These are phyloP conservation scores for Pseudopyrenochaeta lycopersici DNA, from an alignment of 2,329 filamentous ascomycete genomes.

Conservation along the genomic window DNA sequence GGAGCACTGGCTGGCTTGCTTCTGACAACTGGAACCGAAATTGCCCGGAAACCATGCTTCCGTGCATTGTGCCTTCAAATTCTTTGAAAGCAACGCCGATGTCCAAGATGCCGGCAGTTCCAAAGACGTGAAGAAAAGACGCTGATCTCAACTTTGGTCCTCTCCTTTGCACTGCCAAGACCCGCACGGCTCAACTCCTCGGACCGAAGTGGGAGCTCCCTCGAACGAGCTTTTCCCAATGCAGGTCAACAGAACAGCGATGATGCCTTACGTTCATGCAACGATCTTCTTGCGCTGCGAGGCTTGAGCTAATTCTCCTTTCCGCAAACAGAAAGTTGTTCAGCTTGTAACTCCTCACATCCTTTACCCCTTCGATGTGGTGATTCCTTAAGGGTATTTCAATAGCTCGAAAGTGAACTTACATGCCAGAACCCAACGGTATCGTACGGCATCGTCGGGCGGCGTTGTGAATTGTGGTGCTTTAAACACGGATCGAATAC, in stretches of 20 bases:
- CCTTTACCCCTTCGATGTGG: not conserved
- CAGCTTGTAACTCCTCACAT: not conserved
- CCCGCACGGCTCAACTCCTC: slow-evolving; percentile 17
- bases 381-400: not conserved
- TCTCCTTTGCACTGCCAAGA: slow-evolving; percentile 26
- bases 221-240: slow-evolving; percentile 6
- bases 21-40: not conserved
- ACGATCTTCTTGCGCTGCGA: slow-evolving; percentile 2
- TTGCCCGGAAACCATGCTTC: not conserved
- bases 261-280: slow-evolving; percentile 14
- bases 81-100: slow-evolving; percentile 2
- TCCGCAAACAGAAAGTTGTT: not conserved
- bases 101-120: slow-evolving; percentile 3
- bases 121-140: slow-evolving; percentile 14
- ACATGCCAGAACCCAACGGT: slow-evolving; percentile 30
- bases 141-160: slow-evolving; percentile 27
- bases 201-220: slow-evolving; percentile 7
- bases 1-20: not conserved
- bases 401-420: slow-evolving; percentile 12
- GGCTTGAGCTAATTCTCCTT: slow-evolving; percentile 1
- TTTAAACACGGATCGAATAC: slow-evolving; percentile 32
- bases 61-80: not conserved
- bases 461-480: slow-evolving; percentile 24
- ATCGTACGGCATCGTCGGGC: slow-evolving; percentile 27
- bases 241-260: slow-evolving; percentile 3